Conservation (phyloP, 768 basidiomycete species). For the Serendipita vermifera region DNA sequence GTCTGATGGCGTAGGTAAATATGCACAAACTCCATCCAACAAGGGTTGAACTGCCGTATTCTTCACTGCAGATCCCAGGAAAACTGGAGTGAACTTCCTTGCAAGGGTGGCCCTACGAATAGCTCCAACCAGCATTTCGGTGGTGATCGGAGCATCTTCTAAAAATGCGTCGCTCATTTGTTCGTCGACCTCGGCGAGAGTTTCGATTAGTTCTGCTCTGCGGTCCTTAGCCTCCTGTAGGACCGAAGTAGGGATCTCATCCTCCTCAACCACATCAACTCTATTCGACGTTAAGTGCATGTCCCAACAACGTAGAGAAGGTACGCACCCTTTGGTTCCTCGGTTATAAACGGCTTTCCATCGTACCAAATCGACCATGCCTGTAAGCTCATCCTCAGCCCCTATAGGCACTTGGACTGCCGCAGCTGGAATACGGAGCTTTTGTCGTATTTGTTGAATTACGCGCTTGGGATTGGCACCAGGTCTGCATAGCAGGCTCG, state of each 20-base stretch:
- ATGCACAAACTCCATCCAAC: conserved; percentile 89
- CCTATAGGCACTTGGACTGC: conserved; percentile 96
- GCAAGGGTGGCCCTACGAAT: conserved; percentile 79
- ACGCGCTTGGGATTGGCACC: conserved; percentile 97
- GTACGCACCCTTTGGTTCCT: conserved; percentile 77
- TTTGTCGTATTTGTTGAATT: conserved; percentile 77
- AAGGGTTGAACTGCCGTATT: conserved; percentile 92
- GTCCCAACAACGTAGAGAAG: not conserved
- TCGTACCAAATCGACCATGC: conserved; percentile 86
- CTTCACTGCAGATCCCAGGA: conserved; percentile 93
- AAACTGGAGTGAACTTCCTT: conserved; percentile 91
- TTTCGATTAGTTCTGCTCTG: conserved; percentile 83
- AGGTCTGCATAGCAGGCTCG: conserved; percentile 38
- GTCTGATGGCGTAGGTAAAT: conserved; percentile 82
- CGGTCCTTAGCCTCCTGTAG: conserved; percentile 67
- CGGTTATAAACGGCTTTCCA: conserved; percentile 94
- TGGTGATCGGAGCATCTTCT: conserved; percentile 64
- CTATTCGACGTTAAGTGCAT: conserved; percentile 28
- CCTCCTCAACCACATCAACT: conserved; percentile 59
- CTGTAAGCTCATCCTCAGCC: conserved; percentile 68
- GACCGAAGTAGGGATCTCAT: conserved; percentile 75
- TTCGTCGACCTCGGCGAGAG: conserved; percentile 93
- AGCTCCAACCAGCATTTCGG: conserved; percentile 62
- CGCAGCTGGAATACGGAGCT: conserved; percentile 84
- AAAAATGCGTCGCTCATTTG: conserved; percentile 84